Conservation (phyloP, 164 flowering plant species). For the Stephania yunnanensis region DNA sequence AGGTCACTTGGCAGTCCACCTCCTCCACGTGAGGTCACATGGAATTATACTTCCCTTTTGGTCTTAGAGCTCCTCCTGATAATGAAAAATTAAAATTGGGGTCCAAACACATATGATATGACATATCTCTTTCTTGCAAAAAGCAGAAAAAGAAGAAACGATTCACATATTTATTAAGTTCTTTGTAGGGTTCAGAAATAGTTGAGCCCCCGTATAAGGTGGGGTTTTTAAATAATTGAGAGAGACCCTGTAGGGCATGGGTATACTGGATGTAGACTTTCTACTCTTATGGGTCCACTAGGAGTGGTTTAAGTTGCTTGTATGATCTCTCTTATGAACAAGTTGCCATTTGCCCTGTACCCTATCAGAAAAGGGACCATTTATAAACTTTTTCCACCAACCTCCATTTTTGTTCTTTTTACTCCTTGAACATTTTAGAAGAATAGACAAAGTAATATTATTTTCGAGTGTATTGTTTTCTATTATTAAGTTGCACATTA, state of each 20-base stretch:
- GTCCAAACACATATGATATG: too few relatives aligned
- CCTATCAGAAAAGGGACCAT: background rate
- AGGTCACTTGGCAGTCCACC: too few relatives aligned
- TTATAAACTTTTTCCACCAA: background rate
- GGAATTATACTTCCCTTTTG: too few relatives aligned
- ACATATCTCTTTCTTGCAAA: too few relatives aligned
- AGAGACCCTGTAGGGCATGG: background rate
- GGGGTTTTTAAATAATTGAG: background rate
- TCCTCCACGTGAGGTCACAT: too few relatives aligned
- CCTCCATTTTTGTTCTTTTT: background rate
- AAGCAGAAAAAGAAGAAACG: too few relatives aligned
- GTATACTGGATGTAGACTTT: background rate
- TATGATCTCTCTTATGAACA: background rate
- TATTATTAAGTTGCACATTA: too few relatives aligned
- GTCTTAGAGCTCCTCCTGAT: too few relatives aligned
- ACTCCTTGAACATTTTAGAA: background rate
- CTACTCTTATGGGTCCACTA: background rate
- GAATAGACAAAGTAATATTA: background rate
- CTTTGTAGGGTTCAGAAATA: background rate
- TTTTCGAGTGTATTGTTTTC: too few relatives aligned
- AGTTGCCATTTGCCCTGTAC: background rate
- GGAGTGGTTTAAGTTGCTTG: background rate
- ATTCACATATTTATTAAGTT: too few relatives aligned
- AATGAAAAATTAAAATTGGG: too few relatives aligned
- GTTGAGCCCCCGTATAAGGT: background rate